phyloP scores from a whole-genome alignment of 805 yeast species.

The Yamadazyma nakazawae region DNA sequence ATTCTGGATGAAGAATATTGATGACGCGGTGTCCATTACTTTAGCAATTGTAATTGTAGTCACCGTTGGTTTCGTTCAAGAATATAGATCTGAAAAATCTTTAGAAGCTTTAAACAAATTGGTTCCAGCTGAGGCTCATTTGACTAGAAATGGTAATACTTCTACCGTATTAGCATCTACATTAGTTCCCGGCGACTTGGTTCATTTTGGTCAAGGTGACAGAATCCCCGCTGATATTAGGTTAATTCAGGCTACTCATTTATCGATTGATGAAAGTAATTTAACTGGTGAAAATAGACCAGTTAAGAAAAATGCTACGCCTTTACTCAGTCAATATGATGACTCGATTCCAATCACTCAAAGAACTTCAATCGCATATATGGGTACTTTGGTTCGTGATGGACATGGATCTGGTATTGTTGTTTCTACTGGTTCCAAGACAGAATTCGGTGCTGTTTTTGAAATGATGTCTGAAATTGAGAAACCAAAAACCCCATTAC shows the following conservation, averaged over 20 bases:
- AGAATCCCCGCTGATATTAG: constrained; percentile 95
- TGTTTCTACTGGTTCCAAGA: constrained; percentile 81
- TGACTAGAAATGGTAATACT: constrained; percentile 76
- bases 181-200: constrained; percentile 95
- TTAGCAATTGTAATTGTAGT: constrained; percentile 91
- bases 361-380: constrained; percentile 78
- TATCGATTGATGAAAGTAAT: constrained; percentile 88
- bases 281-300: constrained; percentile 95
- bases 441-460: constrained; percentile 93
- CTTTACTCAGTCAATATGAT: constrained; percentile 15
- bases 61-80: constrained; percentile 96
- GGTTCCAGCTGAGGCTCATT: constrained; percentile 95
- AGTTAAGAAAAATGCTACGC: constrained; percentile 59
- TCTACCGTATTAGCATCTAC: constrained; percentile 81
- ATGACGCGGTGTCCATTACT: constrained; percentile 92
- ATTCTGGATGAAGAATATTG: constrained; percentile 91
- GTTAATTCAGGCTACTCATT: constrained; percentile 70
- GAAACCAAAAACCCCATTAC: constrained; percentile 97
- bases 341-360: constrained; percentile 57
- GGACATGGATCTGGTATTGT: constrained; percentile 96
- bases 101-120: constrained; percentile 87
- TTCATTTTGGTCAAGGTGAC: constrained; percentile 88
- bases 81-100: constrained; percentile 91
- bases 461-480: constrained; percentile 94
- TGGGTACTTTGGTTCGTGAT: constrained; percentile 97